These are phyloP conservation scores for Castanospermum australe DNA, from an alignment of 306 rosid genomes.

Conservation along the genomic window DNA sequence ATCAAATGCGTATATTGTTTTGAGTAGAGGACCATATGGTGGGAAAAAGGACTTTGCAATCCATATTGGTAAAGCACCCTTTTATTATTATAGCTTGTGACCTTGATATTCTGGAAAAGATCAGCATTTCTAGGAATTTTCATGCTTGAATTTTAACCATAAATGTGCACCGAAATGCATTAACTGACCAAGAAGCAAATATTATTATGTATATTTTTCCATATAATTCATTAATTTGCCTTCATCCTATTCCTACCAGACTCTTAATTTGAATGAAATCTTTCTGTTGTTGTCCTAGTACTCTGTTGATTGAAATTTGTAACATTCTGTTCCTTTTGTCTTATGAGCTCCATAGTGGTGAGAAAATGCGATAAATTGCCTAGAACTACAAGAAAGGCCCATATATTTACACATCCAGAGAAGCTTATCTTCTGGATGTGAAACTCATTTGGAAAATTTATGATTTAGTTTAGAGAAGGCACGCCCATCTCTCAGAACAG, in stretches of 20 bases:
- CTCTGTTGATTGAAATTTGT: background rate
- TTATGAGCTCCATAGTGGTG: slow-evolving; percentile 50
- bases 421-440: slow-evolving; percentile 45
- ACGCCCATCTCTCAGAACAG: slow-evolving; percentile 36
- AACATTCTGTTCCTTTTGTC: slow-evolving; percentile 12
- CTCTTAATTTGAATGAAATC: slow-evolving; percentile 10
- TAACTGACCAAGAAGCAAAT: background rate
- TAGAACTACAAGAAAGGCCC: slow-evolving; percentile 44
- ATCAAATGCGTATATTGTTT: slow-evolving; percentile 45
- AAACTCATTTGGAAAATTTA: slow-evolving; percentile 40
- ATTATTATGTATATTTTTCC: background rate
- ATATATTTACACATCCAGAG: slow-evolving; percentile 47
- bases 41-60: slow-evolving; percentile 46
- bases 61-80: background rate
- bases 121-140: background rate
- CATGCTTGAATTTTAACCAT: background rate
- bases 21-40: slow-evolving; percentile 43
- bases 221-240: background rate
- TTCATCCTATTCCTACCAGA: background rate
- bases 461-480: slow-evolving; percentile 37
- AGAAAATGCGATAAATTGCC: slow-evolving; percentile 50
- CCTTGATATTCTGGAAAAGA: background rate
- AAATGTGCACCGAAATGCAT: slow-evolving; percentile 2
- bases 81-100: background rate
- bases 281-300: background rate